phyloP scores from a whole-genome alignment of 2,329 filamentous ascomycete species.

The Fusarium phyllophilum region DNA sequence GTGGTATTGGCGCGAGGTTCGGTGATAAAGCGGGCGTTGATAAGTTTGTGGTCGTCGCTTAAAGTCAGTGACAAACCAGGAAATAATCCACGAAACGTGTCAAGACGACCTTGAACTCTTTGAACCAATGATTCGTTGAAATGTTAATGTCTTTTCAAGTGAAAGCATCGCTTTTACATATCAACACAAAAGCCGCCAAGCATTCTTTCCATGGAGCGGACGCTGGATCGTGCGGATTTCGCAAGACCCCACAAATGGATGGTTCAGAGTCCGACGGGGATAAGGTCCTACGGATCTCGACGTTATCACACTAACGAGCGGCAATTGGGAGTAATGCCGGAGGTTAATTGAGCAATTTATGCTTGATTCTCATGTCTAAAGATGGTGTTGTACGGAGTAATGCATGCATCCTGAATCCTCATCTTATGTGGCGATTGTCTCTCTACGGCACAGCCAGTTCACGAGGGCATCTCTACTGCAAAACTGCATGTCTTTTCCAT shows the following conservation, averaged over 20 bases:
- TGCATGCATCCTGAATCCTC: background rate
- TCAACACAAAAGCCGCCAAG: background rate
- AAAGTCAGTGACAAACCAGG: rapidly evolving
- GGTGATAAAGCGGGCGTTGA: background rate
- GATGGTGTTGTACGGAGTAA: background rate
- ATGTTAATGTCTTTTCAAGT: rapidly evolving
- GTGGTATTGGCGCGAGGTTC: background rate
- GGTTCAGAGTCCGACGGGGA: background rate
- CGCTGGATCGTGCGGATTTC: background rate
- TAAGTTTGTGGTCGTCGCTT: too few species aligned
- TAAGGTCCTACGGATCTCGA: conserved; percentile 1
- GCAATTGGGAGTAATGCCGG: background rate
- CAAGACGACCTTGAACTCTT: rapidly evolving
- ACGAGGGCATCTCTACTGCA: background rate
- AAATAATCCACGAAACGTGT: background rate
- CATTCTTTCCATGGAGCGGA: background rate
- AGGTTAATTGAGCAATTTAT: background rate
- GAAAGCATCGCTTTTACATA: background rate
- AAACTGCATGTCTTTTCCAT: background rate
- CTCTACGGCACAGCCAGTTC: background rate
- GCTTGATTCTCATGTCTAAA: background rate
- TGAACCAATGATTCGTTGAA: rapidly evolving
- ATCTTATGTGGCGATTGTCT: background rate
- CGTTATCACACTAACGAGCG: background rate
- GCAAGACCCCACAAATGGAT: background rate